These are phyloP conservation scores for Psidium guajava DNA, from an alignment of 345 rosid species.

Conservation along the genomic window DNA sequence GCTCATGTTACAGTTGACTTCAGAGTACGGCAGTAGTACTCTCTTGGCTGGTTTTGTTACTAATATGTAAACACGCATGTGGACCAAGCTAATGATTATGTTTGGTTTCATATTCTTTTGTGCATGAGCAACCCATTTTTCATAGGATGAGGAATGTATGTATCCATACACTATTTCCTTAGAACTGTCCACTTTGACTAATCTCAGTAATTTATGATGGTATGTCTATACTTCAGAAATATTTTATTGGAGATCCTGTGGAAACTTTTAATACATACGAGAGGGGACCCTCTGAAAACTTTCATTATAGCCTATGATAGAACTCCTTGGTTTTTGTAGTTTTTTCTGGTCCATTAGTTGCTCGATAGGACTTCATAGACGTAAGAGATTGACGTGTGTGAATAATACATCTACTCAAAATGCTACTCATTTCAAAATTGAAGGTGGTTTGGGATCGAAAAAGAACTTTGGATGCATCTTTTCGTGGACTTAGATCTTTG, in stretches of 20 bases:
- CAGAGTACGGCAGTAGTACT: not conserved
- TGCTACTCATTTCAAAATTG: not conserved
- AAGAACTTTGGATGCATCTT: not conserved
- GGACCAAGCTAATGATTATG: not conserved
- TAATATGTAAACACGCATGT: not conserved
- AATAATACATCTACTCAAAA: not conserved
- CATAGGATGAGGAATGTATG: not conserved
- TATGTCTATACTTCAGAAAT: not conserved
- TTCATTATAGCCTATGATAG: not conserved
- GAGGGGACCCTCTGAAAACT: not conserved
- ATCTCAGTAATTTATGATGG: not conserved
- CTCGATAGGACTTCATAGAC: not conserved
- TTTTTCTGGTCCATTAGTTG: not conserved
- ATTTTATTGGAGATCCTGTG: not conserved
- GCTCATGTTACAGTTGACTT: not conserved
- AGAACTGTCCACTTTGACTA: not conserved
- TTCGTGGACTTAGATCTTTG: not conserved
- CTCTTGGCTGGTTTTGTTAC: not conserved
- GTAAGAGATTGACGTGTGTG: not conserved
- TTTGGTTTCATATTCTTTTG: not conserved
- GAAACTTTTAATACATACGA: not conserved
- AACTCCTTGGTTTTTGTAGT: not conserved
- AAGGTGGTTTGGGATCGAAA: not conserved
- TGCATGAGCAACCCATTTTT: not conserved
- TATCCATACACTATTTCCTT: not conserved